Conservation (phyloP, 805 yeast species). For the Suhomyces prunicola region DNA sequence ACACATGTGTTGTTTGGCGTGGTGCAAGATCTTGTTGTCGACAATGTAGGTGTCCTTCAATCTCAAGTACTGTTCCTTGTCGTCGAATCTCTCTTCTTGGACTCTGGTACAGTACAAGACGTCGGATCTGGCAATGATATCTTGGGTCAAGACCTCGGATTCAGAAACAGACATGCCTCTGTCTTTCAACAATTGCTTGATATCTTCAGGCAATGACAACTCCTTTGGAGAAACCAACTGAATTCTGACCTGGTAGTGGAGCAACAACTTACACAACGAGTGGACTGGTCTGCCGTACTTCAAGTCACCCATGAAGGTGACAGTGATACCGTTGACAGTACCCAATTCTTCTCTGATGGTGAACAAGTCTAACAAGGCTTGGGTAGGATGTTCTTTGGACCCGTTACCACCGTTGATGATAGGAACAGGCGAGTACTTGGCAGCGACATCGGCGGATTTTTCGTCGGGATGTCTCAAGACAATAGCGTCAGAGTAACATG, state of each 20-base stretch:
- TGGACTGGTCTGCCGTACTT: slow-evolving; percentile 98
- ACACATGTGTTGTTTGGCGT: slow-evolving; percentile 98
- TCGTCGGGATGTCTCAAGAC: slow-evolving; percentile 95
- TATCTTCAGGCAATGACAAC: slow-evolving; percentile 73
- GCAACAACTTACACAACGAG: slow-evolving; percentile 84
- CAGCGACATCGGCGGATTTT: slow-evolving; percentile 89
- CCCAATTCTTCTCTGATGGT: slow-evolving; percentile 99
- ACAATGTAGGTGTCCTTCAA: slow-evolving; percentile 89
- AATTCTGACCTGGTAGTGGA: slow-evolving; percentile 88
- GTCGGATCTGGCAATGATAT: slow-evolving; percentile 84
- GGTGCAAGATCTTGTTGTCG: slow-evolving; percentile 83
- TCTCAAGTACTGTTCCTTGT: slow-evolving; percentile 73
- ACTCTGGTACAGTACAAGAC: slow-evolving; percentile 97
- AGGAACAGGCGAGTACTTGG: slow-evolving; percentile 95
- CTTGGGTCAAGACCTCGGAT: slow-evolving; percentile 75
- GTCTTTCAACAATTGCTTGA: slow-evolving; percentile 62
- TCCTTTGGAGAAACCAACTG: slow-evolving; percentile 91
- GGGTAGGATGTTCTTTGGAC: slow-evolving; percentile 97
- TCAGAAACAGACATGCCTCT: slow-evolving; percentile 72
- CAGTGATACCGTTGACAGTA: slow-evolving; percentile 95
- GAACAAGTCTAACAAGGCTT: slow-evolving; percentile 94
- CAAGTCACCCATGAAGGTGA: slow-evolving; percentile 98
- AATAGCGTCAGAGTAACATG: slow-evolving; percentile 94
- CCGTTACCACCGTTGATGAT: slow-evolving; percentile 98
- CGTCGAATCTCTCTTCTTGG: slow-evolving; percentile 91